These are phyloP conservation scores for Globisporangium acanthophoron DNA, from an alignment of 352 stramenopile genomes.

Conservation along the genomic window DNA sequence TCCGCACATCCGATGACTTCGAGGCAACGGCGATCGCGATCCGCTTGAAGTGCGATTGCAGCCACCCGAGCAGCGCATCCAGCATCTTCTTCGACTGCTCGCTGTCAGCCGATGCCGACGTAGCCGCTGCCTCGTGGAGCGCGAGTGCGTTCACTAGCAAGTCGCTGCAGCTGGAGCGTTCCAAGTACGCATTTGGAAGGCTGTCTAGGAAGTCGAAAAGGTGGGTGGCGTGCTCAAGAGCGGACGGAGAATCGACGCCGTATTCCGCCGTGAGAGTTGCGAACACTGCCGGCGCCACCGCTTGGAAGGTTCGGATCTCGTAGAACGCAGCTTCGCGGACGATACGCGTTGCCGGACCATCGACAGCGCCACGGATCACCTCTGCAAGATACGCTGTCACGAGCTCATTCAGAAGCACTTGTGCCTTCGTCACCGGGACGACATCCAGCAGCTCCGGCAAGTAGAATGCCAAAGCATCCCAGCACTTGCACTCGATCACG, in stretches of 20 bases:
- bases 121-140: slow-evolving; percentile 5
- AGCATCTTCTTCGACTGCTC: not conserved
- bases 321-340: slow-evolving; percentile 77
- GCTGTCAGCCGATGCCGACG: not conserved
- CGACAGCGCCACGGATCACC: slow-evolving; percentile 7
- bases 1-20: not conserved
- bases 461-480: slow-evolving; percentile 67
- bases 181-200: slow-evolving; percentile 33
- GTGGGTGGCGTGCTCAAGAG: not conserved
- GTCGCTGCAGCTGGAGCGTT: slow-evolving; percentile 10
- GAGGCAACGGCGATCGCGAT: slow-evolving; percentile 4
- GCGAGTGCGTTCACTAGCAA: slow-evolving; percentile 12
- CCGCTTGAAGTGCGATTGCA: slow-evolving; percentile 14
- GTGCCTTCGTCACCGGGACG: slow-evolving; percentile 20
- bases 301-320: slow-evolving; percentile 54
- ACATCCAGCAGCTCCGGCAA: slow-evolving; percentile 52
- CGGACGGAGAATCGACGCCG: not conserved
- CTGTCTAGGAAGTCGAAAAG: slow-evolving; percentile 28
- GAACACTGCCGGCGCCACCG: slow-evolving; percentile 35
- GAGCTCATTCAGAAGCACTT: slow-evolving; percentile 27
- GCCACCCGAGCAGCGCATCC: slow-evolving; percentile 10
- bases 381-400: slow-evolving; percentile 30
- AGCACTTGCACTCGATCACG: slow-evolving; percentile 56
- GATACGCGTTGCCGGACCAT: slow-evolving; percentile 32
- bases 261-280: slow-evolving; percentile 17